A percentile compares a stretch with the other conserved stretches of the same genome.
Evolutionary conservation across 2,329 filamentous ascomycete species (phyloP).

Genomic region (Calonectria crousiana): DNA sequence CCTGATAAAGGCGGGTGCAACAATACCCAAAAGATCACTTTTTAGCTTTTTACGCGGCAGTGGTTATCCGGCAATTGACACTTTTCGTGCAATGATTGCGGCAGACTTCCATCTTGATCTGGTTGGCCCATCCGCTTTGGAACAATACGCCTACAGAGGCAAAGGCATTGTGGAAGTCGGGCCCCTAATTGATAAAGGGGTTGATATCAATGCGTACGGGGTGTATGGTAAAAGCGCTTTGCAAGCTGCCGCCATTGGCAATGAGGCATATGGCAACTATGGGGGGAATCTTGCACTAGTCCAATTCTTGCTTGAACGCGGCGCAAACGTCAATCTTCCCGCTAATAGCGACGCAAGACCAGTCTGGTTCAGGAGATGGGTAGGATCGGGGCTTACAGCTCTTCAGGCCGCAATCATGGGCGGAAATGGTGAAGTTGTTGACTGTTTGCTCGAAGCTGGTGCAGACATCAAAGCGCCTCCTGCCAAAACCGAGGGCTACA

Average conservation of each 20-base stretch:
- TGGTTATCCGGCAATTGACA: too few species aligned
- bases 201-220: constrained; percentile 10
- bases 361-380: too few species aligned
- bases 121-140: background rate
- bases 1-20: too few species aligned
- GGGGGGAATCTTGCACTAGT: background rate
- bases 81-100: background rate
- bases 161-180: background rate
- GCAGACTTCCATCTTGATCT: background rate
- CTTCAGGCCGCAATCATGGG: background rate
- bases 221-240: background rate
- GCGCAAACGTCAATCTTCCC: background rate
- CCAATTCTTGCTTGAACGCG: background rate
- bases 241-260: background rate
- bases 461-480: background rate
- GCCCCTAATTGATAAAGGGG: too few species aligned
- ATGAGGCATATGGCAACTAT: too few species aligned
- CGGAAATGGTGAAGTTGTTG: background rate
- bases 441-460: background rate
- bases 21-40: too few species aligned
- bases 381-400: background rate
- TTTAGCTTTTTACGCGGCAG: too few species aligned
- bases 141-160: background rate
- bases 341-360: background rate
- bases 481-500: background rate